Percentiles rank a stretch among this genome's conserved stretches.
Conservation (phyloP, 805 yeast genomes). For the Sungouiella blattae region DNA sequence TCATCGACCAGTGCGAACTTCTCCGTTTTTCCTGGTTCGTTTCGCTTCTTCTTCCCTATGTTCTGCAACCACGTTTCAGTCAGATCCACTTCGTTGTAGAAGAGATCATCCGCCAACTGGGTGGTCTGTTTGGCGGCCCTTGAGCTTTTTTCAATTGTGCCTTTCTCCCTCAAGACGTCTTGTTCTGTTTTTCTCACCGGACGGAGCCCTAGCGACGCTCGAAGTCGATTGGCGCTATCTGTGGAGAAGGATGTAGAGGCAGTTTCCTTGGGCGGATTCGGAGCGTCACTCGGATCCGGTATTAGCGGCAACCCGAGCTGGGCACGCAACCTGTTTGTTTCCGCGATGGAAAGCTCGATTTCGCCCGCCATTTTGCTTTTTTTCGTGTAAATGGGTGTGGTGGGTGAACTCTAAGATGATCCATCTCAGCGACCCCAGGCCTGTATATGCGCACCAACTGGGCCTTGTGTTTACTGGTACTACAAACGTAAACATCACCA, state of each 20-base stretch:
- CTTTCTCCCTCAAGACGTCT: background rate
- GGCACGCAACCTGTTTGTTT: constrained; percentile 52
- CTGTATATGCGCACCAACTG: no score
- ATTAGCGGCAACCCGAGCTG: constrained; percentile 55
- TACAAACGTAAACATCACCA: no score
- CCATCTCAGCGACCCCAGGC: no score
- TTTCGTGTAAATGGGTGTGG: no score
- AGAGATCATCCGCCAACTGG: no score
- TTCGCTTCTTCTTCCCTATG: constrained; percentile 26
- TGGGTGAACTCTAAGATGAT: no score
- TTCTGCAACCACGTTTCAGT: constrained; percentile 14
- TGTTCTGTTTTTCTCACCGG: constrained; percentile 11
- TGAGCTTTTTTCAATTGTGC: background rate
- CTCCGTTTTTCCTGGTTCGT: constrained; percentile 34
- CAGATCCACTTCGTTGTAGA: constrained; percentile 11
- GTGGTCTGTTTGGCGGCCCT: constrained; percentile 11
- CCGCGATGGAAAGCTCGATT: constrained; percentile 41
- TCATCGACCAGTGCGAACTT: no score
- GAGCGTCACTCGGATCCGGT: constrained; percentile 14
- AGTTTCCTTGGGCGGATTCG: background rate
- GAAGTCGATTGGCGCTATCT: constrained; percentile 13
- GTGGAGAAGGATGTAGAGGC: no score
- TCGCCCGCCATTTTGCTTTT: constrained; percentile 6
- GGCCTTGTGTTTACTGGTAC: no score
- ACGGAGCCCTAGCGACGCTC: constrained; percentile 13